Evolutionary conservation across 1,284 basidiomycete genomes (phyloP), one percentile per base, ranked within the genome.

Genomic region (Vanrija sp.): DNA sequence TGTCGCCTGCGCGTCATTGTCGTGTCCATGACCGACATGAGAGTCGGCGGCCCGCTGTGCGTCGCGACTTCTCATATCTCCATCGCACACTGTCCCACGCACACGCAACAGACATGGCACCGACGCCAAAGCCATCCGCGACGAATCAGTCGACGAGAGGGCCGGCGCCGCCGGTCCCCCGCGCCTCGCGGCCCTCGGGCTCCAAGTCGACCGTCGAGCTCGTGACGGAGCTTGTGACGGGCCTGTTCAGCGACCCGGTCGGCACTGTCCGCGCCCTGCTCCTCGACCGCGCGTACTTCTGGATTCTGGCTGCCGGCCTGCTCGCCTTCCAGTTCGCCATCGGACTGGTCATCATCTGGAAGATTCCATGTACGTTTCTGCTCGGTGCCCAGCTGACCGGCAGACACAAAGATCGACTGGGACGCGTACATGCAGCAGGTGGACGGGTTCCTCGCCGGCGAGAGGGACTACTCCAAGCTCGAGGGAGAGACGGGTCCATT

Each of bases 361-460:
- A 85, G 68, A 79, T 95, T 49, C 81, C 86, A 59, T 96, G 91
- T 94, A 63, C 77, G 87, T 78, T 43, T 20, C 22, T 16, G 5
- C 3, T 16, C 2, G 4, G 9, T 5, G 7, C 16, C 19, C 10
- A 24, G 23, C 48, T 57, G 41, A 51, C n/a, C 42, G 6, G 16
- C 76, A 95, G 92, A 94, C 77, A 98, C 96, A n/a, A 95, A 99
- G 76, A 99, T 99, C 67, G 96, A 99, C 77, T 98, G 68, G 63
- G 60, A 63, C 10, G 74, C 74, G 20, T 76, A 76, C 56, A 71
- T 74, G 66, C 80, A 87, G 55, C 96, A 98, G 59, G 83, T 89
- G 2, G 81, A 86, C 49, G 73, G 88, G 45, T 94, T 89, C 74
- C 67, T 88, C 43, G 81, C 84, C 43, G 95, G 95, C 37, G 86